Conservation (phyloP, 2,329 filamentous ascomycete genomes). For the Penicillium sumatraense region DNA sequence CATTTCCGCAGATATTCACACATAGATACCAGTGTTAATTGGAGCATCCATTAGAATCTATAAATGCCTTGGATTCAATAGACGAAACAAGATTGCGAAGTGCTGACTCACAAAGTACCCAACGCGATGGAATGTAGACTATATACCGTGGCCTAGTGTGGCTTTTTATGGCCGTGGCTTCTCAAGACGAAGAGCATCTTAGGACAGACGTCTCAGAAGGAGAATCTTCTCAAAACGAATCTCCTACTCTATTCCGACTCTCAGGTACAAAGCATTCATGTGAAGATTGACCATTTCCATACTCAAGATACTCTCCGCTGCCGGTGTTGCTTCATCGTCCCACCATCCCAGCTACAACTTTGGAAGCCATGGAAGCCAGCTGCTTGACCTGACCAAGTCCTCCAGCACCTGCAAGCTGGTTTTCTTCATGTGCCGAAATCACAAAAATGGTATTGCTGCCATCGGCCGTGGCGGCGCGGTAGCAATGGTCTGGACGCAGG, state of each 20-base stretch:
- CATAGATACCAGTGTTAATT: background rate
- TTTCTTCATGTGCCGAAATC: no score
- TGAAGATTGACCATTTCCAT: background rate
- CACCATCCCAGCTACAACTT: no score
- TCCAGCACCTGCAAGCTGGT: no score
- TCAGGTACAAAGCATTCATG: background rate
- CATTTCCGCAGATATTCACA: background rate
- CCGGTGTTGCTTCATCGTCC: background rate
- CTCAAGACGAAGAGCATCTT: background rate
- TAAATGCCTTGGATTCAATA: background rate
- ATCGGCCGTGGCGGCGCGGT: no score
- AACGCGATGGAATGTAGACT: background rate
- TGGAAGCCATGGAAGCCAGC: no score
- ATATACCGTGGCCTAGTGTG: background rate
- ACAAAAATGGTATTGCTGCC: no score
- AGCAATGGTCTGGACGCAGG: no score
- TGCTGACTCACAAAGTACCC: background rate
- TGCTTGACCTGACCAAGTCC: no score
- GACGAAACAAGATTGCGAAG: background rate
- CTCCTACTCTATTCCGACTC: background rate
- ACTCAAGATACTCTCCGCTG: background rate
- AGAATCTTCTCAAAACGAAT: background rate
- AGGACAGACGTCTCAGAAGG: background rate
- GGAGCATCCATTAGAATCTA: background rate
- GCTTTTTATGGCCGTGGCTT: background rate